phyloP scores from a whole-genome alignment of 176 grass and related monocot genomes.

The Alloteropsis semialata region DNA sequence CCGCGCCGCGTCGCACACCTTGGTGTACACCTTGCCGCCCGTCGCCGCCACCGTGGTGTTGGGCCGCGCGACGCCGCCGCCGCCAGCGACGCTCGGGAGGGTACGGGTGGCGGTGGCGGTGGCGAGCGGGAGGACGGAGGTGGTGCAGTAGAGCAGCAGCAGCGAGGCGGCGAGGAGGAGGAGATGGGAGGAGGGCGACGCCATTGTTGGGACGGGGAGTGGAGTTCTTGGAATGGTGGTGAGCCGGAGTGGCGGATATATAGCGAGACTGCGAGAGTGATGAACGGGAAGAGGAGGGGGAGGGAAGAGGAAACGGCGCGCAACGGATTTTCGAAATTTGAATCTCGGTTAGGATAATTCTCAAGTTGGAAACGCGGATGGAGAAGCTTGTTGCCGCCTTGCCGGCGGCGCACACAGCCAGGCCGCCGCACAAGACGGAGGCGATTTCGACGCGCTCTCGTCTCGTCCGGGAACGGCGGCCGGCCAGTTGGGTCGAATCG shows the following conservation, averaged over 20 bases:
- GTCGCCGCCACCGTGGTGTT: not conserved
- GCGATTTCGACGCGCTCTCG: no score
- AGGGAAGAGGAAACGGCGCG: not conserved
- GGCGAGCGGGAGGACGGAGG: not conserved
- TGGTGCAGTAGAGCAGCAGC: not conserved
- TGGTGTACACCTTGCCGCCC: not conserved
- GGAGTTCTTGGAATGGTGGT: not conserved
- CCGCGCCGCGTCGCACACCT: constrained; percentile 25
- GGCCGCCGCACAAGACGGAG: no score
- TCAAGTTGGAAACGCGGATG: no score
- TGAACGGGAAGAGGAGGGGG: not conserved
- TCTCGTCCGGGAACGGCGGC: no score
- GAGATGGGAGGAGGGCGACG: not conserved
- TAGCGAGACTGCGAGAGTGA: not conserved
- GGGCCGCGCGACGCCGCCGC: not conserved
- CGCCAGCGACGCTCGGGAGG: fast-evolving
- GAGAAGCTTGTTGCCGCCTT: no score
- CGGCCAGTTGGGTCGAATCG: no score
- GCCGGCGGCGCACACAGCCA: no score
- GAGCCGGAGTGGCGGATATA: not conserved
- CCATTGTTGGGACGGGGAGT: not conserved
- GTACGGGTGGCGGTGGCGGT: not conserved
- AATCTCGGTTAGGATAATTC: not conserved
- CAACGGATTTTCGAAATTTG: not conserved
- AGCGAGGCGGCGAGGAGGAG: not conserved